Conservation (phyloP, 345 rosid genomes). For the Linum trigynum region DNA sequence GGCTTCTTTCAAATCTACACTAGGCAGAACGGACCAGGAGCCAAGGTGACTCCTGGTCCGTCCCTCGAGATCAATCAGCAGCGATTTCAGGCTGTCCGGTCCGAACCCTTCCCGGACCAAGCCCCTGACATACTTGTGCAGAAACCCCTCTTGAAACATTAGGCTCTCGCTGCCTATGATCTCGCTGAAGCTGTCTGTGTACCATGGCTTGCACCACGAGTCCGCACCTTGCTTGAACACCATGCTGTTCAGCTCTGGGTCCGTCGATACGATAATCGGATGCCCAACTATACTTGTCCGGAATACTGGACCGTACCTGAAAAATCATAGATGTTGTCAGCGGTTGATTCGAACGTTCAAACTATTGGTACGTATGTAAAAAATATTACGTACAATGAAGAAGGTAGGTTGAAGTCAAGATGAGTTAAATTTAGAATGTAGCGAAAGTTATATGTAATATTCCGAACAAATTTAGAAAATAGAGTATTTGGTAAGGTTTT, state of each 20-base stretch:
- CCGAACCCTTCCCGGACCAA: slow-evolving; percentile 26
- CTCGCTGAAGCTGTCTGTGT: slow-evolving; percentile 23
- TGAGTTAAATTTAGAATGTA: no score
- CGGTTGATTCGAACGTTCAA: no score
- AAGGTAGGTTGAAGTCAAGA: no score
- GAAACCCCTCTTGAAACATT: slow-evolving; percentile 17
- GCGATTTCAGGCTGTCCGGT: slow-evolving; percentile 19
- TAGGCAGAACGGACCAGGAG: slow-evolving; percentile 17
- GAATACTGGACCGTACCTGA: slow-evolving; percentile 36
- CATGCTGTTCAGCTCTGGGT: slow-evolving; percentile 27
- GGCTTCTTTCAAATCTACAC: slow-evolving; percentile 25
- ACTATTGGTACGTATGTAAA: no score
- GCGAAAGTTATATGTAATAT: no score
- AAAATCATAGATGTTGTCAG: background rate
- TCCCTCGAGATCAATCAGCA: slow-evolving; percentile 18
- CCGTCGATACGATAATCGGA: slow-evolving; percentile 28
- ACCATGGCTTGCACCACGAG: slow-evolving; percentile 20
- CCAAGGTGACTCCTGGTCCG: slow-evolving; percentile 17
- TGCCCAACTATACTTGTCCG: slow-evolving; percentile 30
- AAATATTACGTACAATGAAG: no score
- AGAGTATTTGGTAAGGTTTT: no score
- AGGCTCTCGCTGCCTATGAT: slow-evolving; percentile 27
- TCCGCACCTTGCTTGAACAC: slow-evolving; percentile 31
- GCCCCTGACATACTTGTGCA: slow-evolving; percentile 30
- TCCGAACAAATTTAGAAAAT: no score